Percentiles rank a stretch among this genome's conserved stretches.
Conservation (phyloP, 225 moss, liverwort and hornwort species). For the Pseudoscleropodium purum region DNA sequence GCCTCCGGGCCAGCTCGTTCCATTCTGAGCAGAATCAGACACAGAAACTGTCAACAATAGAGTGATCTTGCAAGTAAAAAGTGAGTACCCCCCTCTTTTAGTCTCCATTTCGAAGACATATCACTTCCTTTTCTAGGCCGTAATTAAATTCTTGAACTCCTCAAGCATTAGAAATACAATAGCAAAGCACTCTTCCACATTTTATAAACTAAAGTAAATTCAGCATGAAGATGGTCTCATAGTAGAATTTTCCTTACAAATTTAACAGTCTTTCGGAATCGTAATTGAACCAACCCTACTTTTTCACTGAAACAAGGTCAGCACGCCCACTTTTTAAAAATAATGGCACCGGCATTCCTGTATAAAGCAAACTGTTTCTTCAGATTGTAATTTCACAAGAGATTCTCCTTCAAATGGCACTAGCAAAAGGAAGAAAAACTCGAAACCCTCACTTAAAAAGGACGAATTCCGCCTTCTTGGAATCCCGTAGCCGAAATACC, state of each 20-base stretch:
- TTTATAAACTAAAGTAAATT: not conserved
- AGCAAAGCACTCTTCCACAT: not conserved
- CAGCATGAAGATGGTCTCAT: not conserved
- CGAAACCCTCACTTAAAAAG: slow-evolving; percentile 49
- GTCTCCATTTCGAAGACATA: not conserved
- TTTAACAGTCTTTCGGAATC: not conserved
- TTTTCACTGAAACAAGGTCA: not conserved
- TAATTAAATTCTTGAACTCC: not conserved
- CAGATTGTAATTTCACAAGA: not conserved
- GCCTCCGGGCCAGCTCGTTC: slow-evolving; percentile 72
- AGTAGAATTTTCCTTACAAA: not conserved
- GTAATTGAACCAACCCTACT: not conserved
- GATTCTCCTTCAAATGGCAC: not conserved
- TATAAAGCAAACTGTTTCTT: not conserved
- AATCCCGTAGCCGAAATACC: slow-evolving; percentile 77
- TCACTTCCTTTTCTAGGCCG: not conserved
- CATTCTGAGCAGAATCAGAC: slow-evolving; percentile 44
- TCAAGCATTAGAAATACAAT: not conserved
- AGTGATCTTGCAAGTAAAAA: not conserved
- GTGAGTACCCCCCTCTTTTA: not conserved
- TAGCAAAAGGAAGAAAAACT: not conserved
- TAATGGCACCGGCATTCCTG: not conserved
- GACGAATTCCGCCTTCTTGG: slow-evolving; percentile 56
- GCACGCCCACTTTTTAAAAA: not conserved
- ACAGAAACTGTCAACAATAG: not conserved